Percentiles rank a stretch among this genome's conserved stretches.
phyloP scores from a whole-genome alignment of 768 basidiomycete genomes.

The Tricholoma saponaceum region DNA sequence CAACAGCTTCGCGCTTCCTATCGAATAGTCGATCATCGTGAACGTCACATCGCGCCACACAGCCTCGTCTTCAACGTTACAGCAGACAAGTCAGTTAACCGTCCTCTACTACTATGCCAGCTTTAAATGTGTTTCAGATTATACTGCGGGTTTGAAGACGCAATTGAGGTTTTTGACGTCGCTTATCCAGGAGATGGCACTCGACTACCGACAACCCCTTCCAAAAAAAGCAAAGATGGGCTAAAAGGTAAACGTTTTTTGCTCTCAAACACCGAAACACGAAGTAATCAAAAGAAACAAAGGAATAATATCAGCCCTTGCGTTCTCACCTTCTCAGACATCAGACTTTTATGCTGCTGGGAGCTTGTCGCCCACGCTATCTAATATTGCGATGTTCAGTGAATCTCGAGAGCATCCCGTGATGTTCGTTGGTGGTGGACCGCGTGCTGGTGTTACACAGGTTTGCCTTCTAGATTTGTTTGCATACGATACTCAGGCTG shows the following conservation, averaged over 20 bases:
- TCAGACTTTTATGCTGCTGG: conserved; percentile 78
- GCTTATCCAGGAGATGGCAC: conserved; percentile 18
- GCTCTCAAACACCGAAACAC: background rate
- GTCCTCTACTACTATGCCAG: background rate
- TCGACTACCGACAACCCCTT: conserved; percentile 19
- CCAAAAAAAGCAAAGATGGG: conserved; percentile 53
- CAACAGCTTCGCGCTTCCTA: conserved; percentile 88
- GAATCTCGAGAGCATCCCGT: conserved; percentile 55
- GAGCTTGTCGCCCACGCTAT: conserved; percentile 50
- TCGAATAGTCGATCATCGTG: conserved; percentile 88
- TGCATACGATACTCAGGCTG: background rate
- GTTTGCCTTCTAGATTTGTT: conserved; percentile 24
- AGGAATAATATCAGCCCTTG: conserved; percentile 86
- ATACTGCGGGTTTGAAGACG: conserved; percentile 26
- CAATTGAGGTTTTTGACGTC: conserved; percentile 24
- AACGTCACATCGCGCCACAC: conserved; percentile 85
- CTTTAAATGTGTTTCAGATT: conserved; percentile 26
- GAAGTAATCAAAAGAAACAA: background rate
- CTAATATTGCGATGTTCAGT: conserved; percentile 64
- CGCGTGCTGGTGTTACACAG: conserved; percentile 49
- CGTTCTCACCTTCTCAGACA: conserved; percentile 65
- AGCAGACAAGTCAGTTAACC: conserved; percentile 50
- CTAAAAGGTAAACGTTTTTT: conserved; percentile 64
- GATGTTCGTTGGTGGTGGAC: conserved; percentile 59
- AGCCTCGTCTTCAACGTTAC: conserved; percentile 73